Base-by-base conservation (phyloP, 106 monocot genomes). In the Platanthera zijinensis region DNA sequence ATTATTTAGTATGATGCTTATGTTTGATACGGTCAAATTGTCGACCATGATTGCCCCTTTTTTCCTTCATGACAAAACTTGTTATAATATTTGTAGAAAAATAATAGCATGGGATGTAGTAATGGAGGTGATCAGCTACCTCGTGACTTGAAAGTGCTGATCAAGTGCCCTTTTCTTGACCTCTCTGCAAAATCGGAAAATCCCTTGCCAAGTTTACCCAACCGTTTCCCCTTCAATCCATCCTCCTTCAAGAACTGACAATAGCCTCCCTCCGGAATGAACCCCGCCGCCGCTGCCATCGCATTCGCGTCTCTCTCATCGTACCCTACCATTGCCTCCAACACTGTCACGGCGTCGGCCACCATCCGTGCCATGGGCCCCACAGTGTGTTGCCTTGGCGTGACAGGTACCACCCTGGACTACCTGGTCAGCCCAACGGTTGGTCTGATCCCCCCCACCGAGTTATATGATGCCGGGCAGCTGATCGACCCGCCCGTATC, bases 381-480 rank as follows among this genome's bases (percentile, higher is more conserved):
- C 19, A 95, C 57, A 0, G 92, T 86, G 76, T 92, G 92, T 69
- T 86, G 84, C 48, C 89, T 82, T 0, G 84, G 83, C 1, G 92
- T 89, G 56, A 95, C 62, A 15, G 87, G 89, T n/a, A 95, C 83
- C 50, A 95, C 89, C 2, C 92, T 89, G 14, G 89, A 77, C 4
- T 89, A 84, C 79, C 89, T 95, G 47, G 92, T 95, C 50, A 95
- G 79, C 5, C 95, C 92, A 0, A 92, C 89, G 0, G 95, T 95
- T 18, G 95, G 95, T 57, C 88, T 95, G 53, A 95, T 86, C 12
- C 95, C 95, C 14, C 86, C 92, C 14, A 86, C 89, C 2, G 87
- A 85, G 28, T 95, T 92, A 18, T 14, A 21, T 5, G 79, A 69
- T 2, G 91, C 30, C 0, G 95, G 95, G 75, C 89, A 95, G 39